A percentile compares a stretch with the other conserved stretches of the same genome.
These are phyloP conservation scores for Fusarium marasasianum DNA, from an alignment of 2,329 filamentous ascomycete species.

Conservation along the genomic window DNA sequence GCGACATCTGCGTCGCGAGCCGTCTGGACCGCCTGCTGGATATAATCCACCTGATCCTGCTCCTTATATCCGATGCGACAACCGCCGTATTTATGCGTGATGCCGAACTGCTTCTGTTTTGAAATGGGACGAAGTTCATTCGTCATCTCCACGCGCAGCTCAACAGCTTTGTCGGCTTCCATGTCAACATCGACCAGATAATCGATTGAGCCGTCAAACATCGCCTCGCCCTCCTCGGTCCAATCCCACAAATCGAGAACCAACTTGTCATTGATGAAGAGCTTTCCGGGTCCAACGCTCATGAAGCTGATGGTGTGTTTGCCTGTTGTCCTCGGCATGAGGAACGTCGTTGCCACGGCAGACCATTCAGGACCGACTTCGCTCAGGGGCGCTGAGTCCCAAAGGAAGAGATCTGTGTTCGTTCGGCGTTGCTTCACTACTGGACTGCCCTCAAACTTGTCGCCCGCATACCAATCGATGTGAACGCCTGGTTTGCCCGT, in stretches of 20 bases:
- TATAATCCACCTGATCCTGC: constrained; percentile 66
- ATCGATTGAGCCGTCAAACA: constrained; percentile 75
- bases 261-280: constrained; percentile 68
- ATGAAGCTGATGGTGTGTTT: constrained; percentile 74
- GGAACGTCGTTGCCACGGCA: constrained; percentile 67
- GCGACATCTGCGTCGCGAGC: constrained; percentile 73
- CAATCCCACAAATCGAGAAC: constrained; percentile 74
- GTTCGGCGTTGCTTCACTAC: constrained; percentile 66
- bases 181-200: constrained; percentile 69
- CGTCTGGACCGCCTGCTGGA: constrained; percentile 71
- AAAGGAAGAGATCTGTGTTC: constrained; percentile 75
- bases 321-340: constrained; percentile 68
- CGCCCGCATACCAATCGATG: constrained; percentile 72
- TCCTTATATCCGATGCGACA: constrained; percentile 78
- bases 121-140: constrained; percentile 70
- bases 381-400: constrained; percentile 72
- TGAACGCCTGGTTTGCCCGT: constrained; percentile 68
- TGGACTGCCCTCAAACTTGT: constrained; percentile 68
- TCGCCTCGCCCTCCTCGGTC: constrained; percentile 74
- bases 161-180: constrained; percentile 66
- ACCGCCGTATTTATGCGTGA: constrained; percentile 74
- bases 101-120: constrained; percentile 66
- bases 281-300: constrained; percentile 70
- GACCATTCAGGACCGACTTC: constrained; percentile 72
- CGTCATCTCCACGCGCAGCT: constrained; percentile 62